Evolutionary conservation across 1,284 basidiomycete genomes (phyloP).

Genomic region (Quambalaria eucalypti): DNA sequence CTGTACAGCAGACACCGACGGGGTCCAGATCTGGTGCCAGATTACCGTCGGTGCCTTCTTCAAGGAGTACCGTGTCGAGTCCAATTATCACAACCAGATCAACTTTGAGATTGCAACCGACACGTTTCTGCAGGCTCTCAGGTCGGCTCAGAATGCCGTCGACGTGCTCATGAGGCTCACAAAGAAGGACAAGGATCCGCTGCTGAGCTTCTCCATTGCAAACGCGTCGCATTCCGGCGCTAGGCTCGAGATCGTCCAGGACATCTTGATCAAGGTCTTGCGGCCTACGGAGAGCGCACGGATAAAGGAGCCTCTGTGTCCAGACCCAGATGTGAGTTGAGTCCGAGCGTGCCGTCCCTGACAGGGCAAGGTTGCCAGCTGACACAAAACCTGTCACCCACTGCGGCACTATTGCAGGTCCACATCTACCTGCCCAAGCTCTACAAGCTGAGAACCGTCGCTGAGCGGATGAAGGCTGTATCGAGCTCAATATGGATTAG

Average conservation of each 20-base stretch:
- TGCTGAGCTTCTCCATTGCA: constrained; percentile 37
- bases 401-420: too few species aligned
- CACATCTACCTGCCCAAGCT: constrained; percentile 41
- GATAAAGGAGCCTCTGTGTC: constrained; percentile 43
- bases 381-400: too few species aligned
- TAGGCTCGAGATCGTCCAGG: constrained; percentile 38
- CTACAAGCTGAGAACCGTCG: constrained; percentile 34
- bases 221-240: constrained; percentile 12
- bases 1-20: background rate
- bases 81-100: constrained; percentile 46
- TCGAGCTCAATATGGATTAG: constrained; percentile 30
- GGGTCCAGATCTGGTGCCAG: background rate
- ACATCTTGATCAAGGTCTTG: constrained; percentile 43
- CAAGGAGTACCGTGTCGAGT: constrained; percentile 41
- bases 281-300: constrained; percentile 38
- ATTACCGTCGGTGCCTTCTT: constrained; percentile 19
- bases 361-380: too few species aligned
- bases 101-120: constrained; percentile 46
- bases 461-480: constrained; percentile 40
- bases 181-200: constrained; percentile 39
- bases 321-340: constrained; percentile 38
- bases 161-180: constrained; percentile 38
- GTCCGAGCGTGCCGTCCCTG: too few species aligned
- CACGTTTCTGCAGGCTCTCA: constrained; percentile 37
- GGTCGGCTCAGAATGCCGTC: constrained; percentile 29